A percentile compares a stretch with the other conserved stretches of the same genome.
phyloP scores from a whole-genome alignment of 2,329 filamentous ascomycete genomes.

The Zalaria obscura region DNA sequence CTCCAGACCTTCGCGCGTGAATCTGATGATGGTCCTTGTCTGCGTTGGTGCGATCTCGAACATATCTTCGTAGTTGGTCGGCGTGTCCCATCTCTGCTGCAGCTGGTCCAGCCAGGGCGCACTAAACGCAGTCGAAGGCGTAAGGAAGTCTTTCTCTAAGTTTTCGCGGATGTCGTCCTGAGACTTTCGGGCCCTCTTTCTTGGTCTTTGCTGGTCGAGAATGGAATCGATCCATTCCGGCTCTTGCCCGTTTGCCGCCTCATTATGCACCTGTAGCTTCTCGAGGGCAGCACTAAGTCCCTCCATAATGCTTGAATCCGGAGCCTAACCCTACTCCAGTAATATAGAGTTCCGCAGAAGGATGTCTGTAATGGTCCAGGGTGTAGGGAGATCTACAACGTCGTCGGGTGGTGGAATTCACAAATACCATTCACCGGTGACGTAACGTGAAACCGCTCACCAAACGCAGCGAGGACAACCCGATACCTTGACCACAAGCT shows the following conservation, averaged over 20 bases:
- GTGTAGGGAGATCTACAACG: too few species aligned
- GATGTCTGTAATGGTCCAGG: too few species aligned
- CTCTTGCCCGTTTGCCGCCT: background rate
- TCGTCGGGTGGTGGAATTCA: too few species aligned
- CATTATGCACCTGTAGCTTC: constrained; percentile 1
- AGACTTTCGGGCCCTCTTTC: constrained; percentile 39
- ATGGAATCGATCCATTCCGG: constrained; percentile 39
- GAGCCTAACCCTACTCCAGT: too few species aligned
- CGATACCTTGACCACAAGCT: too few species aligned
- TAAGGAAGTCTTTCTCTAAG: constrained; percentile 70
- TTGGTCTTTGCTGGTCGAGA: constrained; percentile 38
- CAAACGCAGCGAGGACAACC: too few species aligned
- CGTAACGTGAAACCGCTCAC: too few species aligned
- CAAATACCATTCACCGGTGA: too few species aligned
- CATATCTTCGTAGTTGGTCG: constrained; percentile 66
- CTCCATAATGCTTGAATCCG: background rate
- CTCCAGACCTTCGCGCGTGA: constrained; percentile 80
- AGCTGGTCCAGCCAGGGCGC: constrained; percentile 75
- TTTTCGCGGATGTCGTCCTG: constrained; percentile 47
- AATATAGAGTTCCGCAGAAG: too few species aligned
- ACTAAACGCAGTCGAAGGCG: constrained; percentile 66
- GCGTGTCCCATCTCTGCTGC: constrained; percentile 79
- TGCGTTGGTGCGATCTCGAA: constrained; percentile 84
- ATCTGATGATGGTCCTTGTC: constrained; percentile 86
- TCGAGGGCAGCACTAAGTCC: constrained; percentile 1